phyloP scores from a whole-genome alignment of 1,284 basidiomycete species.

The Marasmius tenuissimus region DNA sequence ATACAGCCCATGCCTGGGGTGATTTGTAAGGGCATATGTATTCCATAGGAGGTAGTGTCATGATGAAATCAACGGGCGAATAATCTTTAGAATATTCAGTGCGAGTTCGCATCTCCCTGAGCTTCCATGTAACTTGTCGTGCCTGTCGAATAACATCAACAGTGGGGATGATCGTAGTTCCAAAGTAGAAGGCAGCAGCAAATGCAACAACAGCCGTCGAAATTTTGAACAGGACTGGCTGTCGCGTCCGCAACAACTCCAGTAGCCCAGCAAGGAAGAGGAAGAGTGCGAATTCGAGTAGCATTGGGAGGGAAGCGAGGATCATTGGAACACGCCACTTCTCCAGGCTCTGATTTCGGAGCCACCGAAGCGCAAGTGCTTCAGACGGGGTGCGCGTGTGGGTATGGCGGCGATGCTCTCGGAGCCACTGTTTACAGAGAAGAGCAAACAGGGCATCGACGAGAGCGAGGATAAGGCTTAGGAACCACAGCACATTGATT shows the following conservation, averaged over 20 bases:
- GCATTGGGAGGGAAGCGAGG: not conserved
- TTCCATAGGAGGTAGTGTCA: not conserved
- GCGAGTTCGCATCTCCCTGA: no score
- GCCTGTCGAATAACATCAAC: not conserved
- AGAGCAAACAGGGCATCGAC: constrained; percentile 3
- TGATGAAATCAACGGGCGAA: not conserved
- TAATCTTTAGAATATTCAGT: no score
- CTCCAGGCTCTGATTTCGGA: not conserved
- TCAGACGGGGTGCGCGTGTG: not conserved
- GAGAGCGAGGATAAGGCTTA: constrained; percentile 7
- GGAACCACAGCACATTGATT: constrained; percentile 4
- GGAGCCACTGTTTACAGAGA: constrained; percentile 12
- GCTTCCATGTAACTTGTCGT: not conserved
- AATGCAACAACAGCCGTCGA: not conserved
- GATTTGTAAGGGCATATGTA: not conserved
- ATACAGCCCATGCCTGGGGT: not conserved
- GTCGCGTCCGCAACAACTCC: not conserved
- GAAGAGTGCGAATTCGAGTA: not conserved
- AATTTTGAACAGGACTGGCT: not conserved
- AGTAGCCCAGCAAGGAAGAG: constrained; percentile 4
- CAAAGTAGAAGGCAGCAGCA: not conserved
- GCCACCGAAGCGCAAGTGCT: not conserved
- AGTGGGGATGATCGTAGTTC: not conserved
- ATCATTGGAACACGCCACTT: not conserved
- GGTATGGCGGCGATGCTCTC: constrained; percentile 5